phyloP scores from a whole-genome alignment of 2,329 filamentous ascomycete genomes.

The Zymoseptoria ardabiliae region DNA sequence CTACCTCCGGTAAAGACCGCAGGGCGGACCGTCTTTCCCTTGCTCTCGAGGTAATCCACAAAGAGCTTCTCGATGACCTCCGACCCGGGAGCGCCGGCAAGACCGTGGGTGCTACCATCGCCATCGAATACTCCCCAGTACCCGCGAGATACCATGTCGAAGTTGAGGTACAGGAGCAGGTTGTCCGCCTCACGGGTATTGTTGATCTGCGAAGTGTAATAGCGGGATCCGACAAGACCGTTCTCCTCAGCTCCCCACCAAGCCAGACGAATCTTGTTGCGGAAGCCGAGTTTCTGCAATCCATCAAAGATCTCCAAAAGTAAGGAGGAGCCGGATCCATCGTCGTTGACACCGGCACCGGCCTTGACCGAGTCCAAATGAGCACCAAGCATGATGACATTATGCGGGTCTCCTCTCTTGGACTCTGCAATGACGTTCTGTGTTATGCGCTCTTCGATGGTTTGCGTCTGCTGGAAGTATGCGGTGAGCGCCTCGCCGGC shows the following conservation, averaged over 20 bases:
- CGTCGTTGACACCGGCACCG: slow-evolving; percentile 36
- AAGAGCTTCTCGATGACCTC: slow-evolving; percentile 40
- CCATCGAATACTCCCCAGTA: slow-evolving; percentile 50
- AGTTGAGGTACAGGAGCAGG: slow-evolving; percentile 34
- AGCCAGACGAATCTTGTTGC: slow-evolving; percentile 33
- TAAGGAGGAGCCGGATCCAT: slow-evolving; percentile 31
- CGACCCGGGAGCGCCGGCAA: slow-evolving; percentile 52
- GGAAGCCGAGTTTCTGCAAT: slow-evolving; percentile 47
- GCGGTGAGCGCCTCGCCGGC: slow-evolving; percentile 33
- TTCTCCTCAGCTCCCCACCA: slow-evolving; percentile 35
- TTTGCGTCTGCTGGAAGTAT: slow-evolving; percentile 36
- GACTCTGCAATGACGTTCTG: slow-evolving; percentile 56
- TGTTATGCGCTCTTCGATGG: slow-evolving; percentile 38
- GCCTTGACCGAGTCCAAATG: slow-evolving; percentile 32
- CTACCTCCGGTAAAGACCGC: slow-evolving; percentile 31
- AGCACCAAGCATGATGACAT: slow-evolving; percentile 47
- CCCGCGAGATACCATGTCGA: slow-evolving; percentile 51
- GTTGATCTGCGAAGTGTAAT: slow-evolving; percentile 33
- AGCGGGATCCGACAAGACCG: slow-evolving; percentile 32
- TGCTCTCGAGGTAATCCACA: slow-evolving; percentile 24
- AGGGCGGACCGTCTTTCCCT: slow-evolving; percentile 24
- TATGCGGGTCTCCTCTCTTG: slow-evolving; percentile 49
- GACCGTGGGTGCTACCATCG: slow-evolving; percentile 46
- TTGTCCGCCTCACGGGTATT: slow-evolving; percentile 27
- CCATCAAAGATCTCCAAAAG: slow-evolving; percentile 32